A percentile compares a stretch with the other conserved stretches of the same genome.
phyloP scores from a whole-genome alignment of 352 stramenopile genomes.

The Globisporangium paddicum region DNA sequence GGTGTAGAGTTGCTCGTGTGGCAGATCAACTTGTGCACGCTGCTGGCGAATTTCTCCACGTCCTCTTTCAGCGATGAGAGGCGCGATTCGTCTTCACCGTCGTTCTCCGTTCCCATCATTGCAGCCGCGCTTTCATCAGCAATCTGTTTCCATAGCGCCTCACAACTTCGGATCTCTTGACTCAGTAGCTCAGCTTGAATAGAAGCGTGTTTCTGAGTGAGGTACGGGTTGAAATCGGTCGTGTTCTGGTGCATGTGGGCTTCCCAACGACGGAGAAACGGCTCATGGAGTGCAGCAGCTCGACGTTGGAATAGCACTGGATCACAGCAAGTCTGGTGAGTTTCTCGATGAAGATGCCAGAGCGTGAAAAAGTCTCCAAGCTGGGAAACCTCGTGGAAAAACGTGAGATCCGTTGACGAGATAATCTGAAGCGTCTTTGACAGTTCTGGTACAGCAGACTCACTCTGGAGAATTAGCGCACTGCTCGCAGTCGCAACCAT shows the following conservation, averaged over 20 bases:
- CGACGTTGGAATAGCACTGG: slow-evolving; percentile 16
- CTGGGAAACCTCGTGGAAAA: slow-evolving; percentile 51
- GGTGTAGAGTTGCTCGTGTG: background rate
- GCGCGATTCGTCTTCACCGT: slow-evolving; percentile 34
- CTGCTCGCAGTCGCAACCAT: slow-evolving; percentile 47
- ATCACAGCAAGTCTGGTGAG: slow-evolving; percentile 41
- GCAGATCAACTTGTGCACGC: slow-evolving; percentile 65
- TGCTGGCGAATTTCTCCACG: slow-evolving; percentile 73
- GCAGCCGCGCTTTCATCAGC: slow-evolving; percentile 29
- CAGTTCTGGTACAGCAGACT: slow-evolving; percentile 18
- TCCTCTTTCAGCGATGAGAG: slow-evolving; percentile 60
- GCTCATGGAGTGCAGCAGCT: slow-evolving; percentile 22
- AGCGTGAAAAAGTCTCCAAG: slow-evolving; percentile 56
- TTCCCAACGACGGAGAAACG: slow-evolving; percentile 48
- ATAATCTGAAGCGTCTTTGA: slow-evolving; percentile 78
- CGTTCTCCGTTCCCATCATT: slow-evolving; percentile 19
- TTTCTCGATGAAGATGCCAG: slow-evolving; percentile 56
- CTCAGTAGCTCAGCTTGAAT: slow-evolving; percentile 45
- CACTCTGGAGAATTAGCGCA: slow-evolving; percentile 29
- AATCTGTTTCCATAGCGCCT: slow-evolving; percentile 55
- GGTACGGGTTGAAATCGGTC: slow-evolving; percentile 66
- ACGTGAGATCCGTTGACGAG: slow-evolving; percentile 61
- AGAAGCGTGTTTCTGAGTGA: slow-evolving; percentile 50
- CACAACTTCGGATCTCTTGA: slow-evolving; percentile 43
- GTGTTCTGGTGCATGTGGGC: slow-evolving; percentile 31